Conservation (phyloP, 1,284 basidiomycete species). For the Sporisorium scitamineum region DNA sequence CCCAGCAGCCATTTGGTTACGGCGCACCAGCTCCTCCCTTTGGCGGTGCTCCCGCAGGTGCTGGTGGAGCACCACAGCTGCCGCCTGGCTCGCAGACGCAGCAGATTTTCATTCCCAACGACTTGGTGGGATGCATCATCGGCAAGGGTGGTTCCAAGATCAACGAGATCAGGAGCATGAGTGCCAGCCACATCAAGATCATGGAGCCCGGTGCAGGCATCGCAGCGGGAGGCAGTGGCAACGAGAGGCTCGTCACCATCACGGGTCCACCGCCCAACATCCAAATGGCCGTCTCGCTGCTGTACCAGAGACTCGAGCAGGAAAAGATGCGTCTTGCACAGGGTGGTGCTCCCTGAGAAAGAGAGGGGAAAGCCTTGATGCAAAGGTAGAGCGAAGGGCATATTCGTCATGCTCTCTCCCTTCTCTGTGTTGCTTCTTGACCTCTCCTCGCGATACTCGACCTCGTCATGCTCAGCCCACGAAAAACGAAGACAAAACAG, state of each 20-base stretch:
- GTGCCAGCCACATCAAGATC: constrained; percentile 94
- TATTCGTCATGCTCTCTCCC: background rate
- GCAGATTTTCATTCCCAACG: constrained; percentile 98
- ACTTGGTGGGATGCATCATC: constrained; percentile 97
- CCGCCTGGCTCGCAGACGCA: constrained; percentile 82
- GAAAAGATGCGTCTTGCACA: constrained; percentile 65
- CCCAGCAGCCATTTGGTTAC: constrained; percentile 41
- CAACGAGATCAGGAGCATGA: constrained; percentile 96
- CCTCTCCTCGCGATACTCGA: background rate
- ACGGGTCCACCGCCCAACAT: constrained; percentile 89
- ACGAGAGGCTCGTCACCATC: constrained; percentile 71
- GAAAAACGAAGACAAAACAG: background rate
- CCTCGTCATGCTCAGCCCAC: background rate
- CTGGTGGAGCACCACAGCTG: constrained; percentile 71
- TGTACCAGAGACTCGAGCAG: constrained; percentile 78
- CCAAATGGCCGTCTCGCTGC: constrained; percentile 92
- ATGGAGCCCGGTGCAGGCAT: constrained; percentile 81
- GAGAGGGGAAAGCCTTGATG: background rate
- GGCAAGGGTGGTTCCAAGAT: constrained; percentile 99
- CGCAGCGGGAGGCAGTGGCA: constrained; percentile 69
- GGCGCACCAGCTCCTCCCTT: constrained; percentile 32
- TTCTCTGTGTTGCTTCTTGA: background rate
- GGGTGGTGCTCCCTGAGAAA: constrained; percentile 29
- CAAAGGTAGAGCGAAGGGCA: background rate
- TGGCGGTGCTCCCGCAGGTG: constrained; percentile 28